Evolutionary conservation across 2,329 filamentous ascomycete genomes (phyloP), one percentile per base, ranked within the genome.

Genomic region (Pyrenophora tritici-repentis): DNA sequence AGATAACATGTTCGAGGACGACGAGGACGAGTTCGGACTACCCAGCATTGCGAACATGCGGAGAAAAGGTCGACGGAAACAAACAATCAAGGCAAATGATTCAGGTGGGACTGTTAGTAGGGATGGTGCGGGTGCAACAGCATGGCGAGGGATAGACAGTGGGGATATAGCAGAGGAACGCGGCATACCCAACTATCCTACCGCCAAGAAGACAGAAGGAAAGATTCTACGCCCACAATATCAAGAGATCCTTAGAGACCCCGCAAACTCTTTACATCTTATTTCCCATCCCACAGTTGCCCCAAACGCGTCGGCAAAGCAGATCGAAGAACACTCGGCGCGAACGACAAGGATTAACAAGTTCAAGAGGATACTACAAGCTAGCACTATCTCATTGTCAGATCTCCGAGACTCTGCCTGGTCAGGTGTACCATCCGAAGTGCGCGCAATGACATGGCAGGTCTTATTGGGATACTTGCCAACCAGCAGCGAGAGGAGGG

Each of bases 361-460:
- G 71, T 99, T 99, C 78, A 99, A 99, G 75, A 89, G 88, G 65
- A 90, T 99, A 44, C 80, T 99, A 6, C 94, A 99, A 76, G 86
- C 93, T 17, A 96, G 90, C 34, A 91, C 90, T 1, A 94, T 99
- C 63, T 87, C 91, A 2, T 76, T 97, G 2, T 79, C 88, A 14
- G 93, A 97, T 45, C 81, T 99, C 18, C 85, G 94, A 56, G 82
- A 91, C 50, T 81, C 91, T 26, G 91, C 94, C 24, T 99, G 95
- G 94, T 94, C 92, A 44, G 94, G 94, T 10, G 84, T 97, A 31
- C 95, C 94, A 0, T 88, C 91, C 64, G 95, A 99, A 77, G 91
- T 99, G 14, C 90, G 95, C 48, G 91, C 94, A 42, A 97, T 99
- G 88, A 94, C 93, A n/a, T 99, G 94, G 94, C 92, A 97, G 74